Base-by-base conservation (phyloP, 805 yeast genomes). In the Ogataea ramenticola region DNA sequence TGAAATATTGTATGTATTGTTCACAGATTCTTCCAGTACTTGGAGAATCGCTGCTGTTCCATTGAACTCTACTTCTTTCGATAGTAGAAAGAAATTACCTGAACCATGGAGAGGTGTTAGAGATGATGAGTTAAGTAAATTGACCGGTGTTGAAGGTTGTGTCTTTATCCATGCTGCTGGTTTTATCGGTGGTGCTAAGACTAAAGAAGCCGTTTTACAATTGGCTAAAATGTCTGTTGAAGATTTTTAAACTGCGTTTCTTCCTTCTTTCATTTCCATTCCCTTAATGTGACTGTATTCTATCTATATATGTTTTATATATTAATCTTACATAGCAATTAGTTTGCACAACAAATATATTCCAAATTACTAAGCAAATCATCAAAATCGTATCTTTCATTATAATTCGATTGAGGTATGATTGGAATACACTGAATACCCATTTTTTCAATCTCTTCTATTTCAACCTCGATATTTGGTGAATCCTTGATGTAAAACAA, bases 151-250 rank as follows among this genome's bases (percentile, higher is more conserved):
- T 44, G 80, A 77, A 29, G 96, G 86, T 9, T 86, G 96, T 60
- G 79, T 90, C 19, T 93, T 93, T 59, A 80, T 93, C 46, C 99
- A 93, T 56, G 96, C 98, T 37, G 86, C 96, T 36, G 98, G 99
- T 0, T 93, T 93, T 66, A 93, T 93, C 57, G 99, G 99, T 38
- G 99, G 99, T 43, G 87, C 91, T 45, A 72, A 80, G 57, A 75
- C 95, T 21, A 68, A 72, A 49, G 96, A 88, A 42, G 84, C 86
- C 29, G 97, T 82, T 14, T 60, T 88, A 46, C 65, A 77, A 57
- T 72, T 93, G 64, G 97, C 98, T 7, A 67, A 66, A 45, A 54
- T 56, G 43, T 74, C 73, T 26, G 52, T 66, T 20, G 49, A 47
- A 20, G 40, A 41, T 30, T 45, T 11, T 36, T 32, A 19, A 20